Base-by-base conservation (phyloP, 345 rosid species). In the Hypericum perforatum region DNA sequence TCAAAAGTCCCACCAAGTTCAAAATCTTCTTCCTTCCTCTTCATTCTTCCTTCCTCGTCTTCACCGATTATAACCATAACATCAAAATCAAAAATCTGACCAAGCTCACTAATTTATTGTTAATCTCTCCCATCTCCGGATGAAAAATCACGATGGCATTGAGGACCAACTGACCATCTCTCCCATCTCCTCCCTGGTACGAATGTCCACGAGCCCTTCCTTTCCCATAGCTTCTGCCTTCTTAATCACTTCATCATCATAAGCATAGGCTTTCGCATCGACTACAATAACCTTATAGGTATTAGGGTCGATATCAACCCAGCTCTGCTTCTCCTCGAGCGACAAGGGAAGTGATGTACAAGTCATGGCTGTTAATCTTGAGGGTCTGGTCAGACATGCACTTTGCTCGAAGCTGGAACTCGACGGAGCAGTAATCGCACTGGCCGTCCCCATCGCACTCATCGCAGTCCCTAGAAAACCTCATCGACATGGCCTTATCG, bases 391-490 rank as follows among this genome's bases (percentile, higher is more conserved):
- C 99, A 9, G 69, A 57, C 37, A 82, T 66, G 63, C 97, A 88
- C 57, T 84, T 89, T 45, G 94, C 82, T 0, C 84, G 64, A 13
- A 91, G 80, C 22, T 70, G 82, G 57, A 92, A 82, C 88, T 92
- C 98, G 37, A 87, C 96, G 36, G 96, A 88, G 78, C 96, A 88
- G 63, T 70, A 88, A 78, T 88, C 98, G 60, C 96, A 91, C 78
- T 92, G 95, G 14, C 94, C 96, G 42, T 91, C 98, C 0, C 96
- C 96, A 48, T 92, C 96, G 53, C 95, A 92, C 44, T 95, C 92
- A 62, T 88, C 96, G 52, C 96, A 91, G 73, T 87, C 96, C 0
- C 96, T 80, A 9, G 98, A 87, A 82, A 87, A 88, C 11, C 96
- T 87, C 96, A 88, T 91, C 63, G 69, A 62, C 96, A 91, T 91